phyloP scores from a whole-genome alignment of 1,139 yeast species.

The Zygosaccharomyces sapae region DNA sequence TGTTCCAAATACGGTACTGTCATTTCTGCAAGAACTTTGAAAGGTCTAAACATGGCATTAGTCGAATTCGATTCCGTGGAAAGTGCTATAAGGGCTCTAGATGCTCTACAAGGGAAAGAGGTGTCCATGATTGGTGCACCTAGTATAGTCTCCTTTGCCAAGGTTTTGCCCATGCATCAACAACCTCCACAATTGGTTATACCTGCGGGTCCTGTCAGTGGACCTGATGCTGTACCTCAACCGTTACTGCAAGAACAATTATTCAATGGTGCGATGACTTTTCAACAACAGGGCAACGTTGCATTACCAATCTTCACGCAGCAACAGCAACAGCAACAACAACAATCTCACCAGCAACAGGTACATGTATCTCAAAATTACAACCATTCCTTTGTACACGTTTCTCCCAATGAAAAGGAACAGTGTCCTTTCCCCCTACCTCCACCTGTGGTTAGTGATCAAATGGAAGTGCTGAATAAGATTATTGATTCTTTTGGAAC shows the following conservation, averaged over 20 bases:
- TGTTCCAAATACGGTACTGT: slow-evolving; percentile 51
- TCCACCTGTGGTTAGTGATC: slow-evolving; percentile 29
- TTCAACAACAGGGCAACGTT: slow-evolving; percentile 35
- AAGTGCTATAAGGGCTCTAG: slow-evolving; percentile 72
- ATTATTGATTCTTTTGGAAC: slow-evolving; percentile 32
- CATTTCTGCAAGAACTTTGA: slow-evolving; percentile 53
- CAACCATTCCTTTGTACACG: slow-evolving; percentile 20
- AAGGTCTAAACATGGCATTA: slow-evolving; percentile 54
- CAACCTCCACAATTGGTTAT: slow-evolving; percentile 19
- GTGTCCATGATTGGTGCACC: slow-evolving; percentile 61
- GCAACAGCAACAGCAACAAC: slow-evolving; percentile 18
- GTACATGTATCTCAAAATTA: slow-evolving; percentile 20
- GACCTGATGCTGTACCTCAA: slow-evolving; percentile 20
- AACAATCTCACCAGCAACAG: slow-evolving; percentile 15
- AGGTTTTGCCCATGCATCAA: slow-evolving; percentile 43
- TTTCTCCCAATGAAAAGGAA: slow-evolving; percentile 31
- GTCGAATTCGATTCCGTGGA: slow-evolving; percentile 70
- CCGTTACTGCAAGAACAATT: slow-evolving; percentile 36
- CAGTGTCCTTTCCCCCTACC: slow-evolving; percentile 36
- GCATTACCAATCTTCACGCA: slow-evolving; percentile 34
- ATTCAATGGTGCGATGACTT: slow-evolving; percentile 34
- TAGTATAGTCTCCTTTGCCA: slow-evolving; percentile 65
- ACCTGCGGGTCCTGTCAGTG: slow-evolving; percentile 13
- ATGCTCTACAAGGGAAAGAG: slow-evolving; percentile 73
- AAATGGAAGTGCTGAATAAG: slow-evolving; percentile 20